Base-by-base conservation (phyloP, 2,329 filamentous ascomycete species). In the Aspergillus quadrilineatus region DNA sequence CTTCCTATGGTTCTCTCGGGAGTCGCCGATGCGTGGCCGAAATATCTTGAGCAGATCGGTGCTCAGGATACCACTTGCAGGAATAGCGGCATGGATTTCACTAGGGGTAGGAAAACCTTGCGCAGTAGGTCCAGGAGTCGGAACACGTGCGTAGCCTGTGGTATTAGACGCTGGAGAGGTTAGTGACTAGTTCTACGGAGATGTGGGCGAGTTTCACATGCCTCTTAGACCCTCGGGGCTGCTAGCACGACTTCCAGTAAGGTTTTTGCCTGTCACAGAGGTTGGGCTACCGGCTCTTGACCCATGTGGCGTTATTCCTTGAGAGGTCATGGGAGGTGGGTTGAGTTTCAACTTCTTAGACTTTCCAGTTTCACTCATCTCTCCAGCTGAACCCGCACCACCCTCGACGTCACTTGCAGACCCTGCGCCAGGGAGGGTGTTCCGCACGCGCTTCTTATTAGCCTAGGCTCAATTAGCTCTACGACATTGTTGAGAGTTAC, bases 391-490 rank as follows among this genome's bases (percentile, higher is more conserved):
- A 15, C 63, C 72, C n/a, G 75, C 80, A n/a, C 77, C 80, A 57
- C 77, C 77, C 64, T 85, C 83, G 53, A 77, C 78, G 61, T 85
- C 83, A 61, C 82, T 84, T 53, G 78, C 80, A 60, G 82, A 83
- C 15, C 79, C 81, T 50, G 67, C 68, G 3, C 66, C 67, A 41
- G 62, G 50, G 12, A 62, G 58, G 26, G 65, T 59, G 55, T 69
- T 73, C 52, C 74, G 72, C 50, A 67, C 68, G 57, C 76, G 74
- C 68, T 84, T 84, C 73, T 83, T 84, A 56, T 80, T 77, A 53
- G 75, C 74, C 81, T 74, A 32, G 3, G 15, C 12, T 34, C n/a
- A 52, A 17, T 60, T 36, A 62, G 48, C 47, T 44, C 50, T n/a
- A n/a, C 12, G 17, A 44, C 45, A 22, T 58, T 30, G 14, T 8